Conservation (phyloP, 345 rosid genomes). For the Salix purpurea region DNA sequence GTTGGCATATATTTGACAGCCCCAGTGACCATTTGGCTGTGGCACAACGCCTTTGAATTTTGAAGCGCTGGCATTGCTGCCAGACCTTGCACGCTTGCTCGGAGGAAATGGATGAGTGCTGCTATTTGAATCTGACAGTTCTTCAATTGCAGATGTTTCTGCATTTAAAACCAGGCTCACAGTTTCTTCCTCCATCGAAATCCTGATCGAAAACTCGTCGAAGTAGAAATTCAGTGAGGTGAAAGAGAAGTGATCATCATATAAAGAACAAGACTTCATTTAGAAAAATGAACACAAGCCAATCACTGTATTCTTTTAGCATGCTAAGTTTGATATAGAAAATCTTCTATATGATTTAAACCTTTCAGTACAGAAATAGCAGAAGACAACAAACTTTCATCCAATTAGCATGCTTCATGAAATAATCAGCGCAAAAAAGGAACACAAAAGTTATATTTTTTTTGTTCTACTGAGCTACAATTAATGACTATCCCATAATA, state of each 20-base stretch:
- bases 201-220: not conserved
- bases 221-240: not conserved
- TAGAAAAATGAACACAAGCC: not conserved
- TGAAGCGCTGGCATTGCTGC: slow-evolving; percentile 5
- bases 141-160: slow-evolving; percentile 8
- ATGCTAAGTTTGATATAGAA: not conserved
- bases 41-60: slow-evolving; percentile 60
- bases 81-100: slow-evolving; percentile 20
- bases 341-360: not conserved
- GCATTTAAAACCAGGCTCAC: slow-evolving; percentile 22
- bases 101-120: slow-evolving; percentile 13
- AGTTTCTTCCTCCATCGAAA: slow-evolving; percentile 24
- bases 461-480: too few species aligned
- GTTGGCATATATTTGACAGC: slow-evolving; percentile 57
- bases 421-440: not conserved
- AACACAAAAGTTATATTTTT: not conserved
- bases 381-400: not conserved
- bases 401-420: not conserved
- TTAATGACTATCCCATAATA: not conserved
- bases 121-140: slow-evolving; percentile 39
- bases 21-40: slow-evolving; percentile 63
- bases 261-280: not conserved
- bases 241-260: not conserved
- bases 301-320: not conserved
- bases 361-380: not conserved